Percentiles rank a stretch among this genome's conserved stretches.
Conservation (phyloP, 2,329 filamentous ascomycete species). For the Microsporum audouinii region DNA sequence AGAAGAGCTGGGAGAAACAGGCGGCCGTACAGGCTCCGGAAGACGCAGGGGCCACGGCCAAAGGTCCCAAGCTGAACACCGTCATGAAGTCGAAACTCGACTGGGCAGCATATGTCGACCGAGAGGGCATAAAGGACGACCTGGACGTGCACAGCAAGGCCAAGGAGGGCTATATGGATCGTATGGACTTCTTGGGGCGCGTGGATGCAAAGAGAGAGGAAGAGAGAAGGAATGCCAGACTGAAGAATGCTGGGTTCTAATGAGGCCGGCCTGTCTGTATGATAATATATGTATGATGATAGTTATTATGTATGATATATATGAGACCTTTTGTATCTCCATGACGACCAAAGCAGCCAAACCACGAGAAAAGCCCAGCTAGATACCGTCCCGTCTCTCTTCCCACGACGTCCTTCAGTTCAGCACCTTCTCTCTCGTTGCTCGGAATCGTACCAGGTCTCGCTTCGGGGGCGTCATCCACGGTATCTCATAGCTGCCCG, state of each 20-base stretch:
- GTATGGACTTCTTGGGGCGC: slow-evolving; percentile 51
- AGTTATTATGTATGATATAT: background rate
- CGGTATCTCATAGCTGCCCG: background rate
- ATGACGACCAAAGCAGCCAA: background rate
- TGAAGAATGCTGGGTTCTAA: slow-evolving; percentile 6
- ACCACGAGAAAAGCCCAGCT: too few relatives aligned
- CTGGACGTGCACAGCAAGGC: slow-evolving; percentile 50
- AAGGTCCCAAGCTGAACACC: slow-evolving; percentile 51
- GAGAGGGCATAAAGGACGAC: slow-evolving; percentile 50
- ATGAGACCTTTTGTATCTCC: background rate
- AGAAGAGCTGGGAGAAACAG: slow-evolving; percentile 36
- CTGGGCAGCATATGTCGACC: slow-evolving; percentile 53
- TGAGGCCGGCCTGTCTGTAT: background rate
- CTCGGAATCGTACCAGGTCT: background rate
- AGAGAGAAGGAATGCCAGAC: slow-evolving; percentile 36
- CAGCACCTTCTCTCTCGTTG: background rate
- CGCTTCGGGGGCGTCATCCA: background rate
- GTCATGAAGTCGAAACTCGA: slow-evolving; percentile 56
- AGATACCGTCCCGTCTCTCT: background rate
- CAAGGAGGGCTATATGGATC: slow-evolving; percentile 49
- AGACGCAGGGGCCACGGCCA: slow-evolving; percentile 14
- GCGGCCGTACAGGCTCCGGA: background rate
- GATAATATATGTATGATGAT: background rate
- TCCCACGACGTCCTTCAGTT: background rate
- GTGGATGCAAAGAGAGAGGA: slow-evolving; percentile 47